Evolutionary conservation across 768 basidiomycete genomes (phyloP).

Genomic region (Boletales sp.): DNA sequence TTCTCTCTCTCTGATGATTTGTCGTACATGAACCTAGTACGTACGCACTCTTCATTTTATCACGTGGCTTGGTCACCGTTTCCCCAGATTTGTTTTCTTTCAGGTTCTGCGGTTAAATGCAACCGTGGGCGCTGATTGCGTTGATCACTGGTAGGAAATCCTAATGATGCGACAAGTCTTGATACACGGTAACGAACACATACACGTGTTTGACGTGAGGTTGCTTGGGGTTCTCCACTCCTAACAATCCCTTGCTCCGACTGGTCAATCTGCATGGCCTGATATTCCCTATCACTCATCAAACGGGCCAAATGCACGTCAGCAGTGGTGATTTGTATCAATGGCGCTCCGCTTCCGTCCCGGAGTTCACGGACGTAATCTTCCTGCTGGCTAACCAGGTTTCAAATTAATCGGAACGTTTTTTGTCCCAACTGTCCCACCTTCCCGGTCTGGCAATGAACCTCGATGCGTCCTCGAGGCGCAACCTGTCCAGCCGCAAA

Average conservation of each 20-base stretch:
- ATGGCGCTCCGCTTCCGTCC: constrained; percentile 23
- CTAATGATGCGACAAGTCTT: no score
- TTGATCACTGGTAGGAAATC: neutral
- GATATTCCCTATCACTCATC: neutral
- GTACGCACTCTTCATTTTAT: no score
- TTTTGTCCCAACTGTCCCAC: constrained; percentile 7
- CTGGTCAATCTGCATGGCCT: neutral
- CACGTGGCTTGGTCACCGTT: no score
- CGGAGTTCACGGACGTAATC: constrained; percentile 1
- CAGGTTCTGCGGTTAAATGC: no score
- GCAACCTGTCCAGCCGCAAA: constrained; percentile 12
- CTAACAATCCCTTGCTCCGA: neutral
- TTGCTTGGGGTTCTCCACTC: no score
- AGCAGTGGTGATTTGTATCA: neutral
- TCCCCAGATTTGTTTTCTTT: no score
- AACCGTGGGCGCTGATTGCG: neutral
- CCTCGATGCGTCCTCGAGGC: constrained; percentile 33
- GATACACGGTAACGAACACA: no score
- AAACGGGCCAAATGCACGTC: neutral
- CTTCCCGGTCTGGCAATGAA: constrained; percentile 9
- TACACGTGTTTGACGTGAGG: constrained; percentile 22
- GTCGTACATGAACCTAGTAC: neutral
- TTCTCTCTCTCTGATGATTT: neutral
- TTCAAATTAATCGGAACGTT: constrained; percentile 17
- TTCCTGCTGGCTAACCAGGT: constrained; percentile 10